These are phyloP conservation scores for Stemphylium lycopersici DNA, from an alignment of 2,329 filamentous ascomycete species.

Conservation along the genomic window DNA sequence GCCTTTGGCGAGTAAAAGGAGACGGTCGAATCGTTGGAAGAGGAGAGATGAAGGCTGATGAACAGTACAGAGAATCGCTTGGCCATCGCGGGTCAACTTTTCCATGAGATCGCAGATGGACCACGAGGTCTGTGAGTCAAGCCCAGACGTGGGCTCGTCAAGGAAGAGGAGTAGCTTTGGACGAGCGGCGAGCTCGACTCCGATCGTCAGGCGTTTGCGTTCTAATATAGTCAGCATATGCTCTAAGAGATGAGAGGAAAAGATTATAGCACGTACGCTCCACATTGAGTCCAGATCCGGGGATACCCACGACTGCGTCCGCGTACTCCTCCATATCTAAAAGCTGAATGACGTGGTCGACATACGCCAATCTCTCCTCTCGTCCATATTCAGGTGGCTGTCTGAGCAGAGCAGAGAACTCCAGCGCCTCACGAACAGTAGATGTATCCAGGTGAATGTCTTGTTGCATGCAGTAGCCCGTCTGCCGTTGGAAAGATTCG, in stretches of 20 bases:
- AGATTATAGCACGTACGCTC: constrained; percentile 50
- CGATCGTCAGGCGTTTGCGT: constrained; percentile 66
- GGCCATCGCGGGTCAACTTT: constrained; percentile 80
- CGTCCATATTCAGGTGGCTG: constrained; percentile 23
- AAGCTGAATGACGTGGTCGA: constrained; percentile 84
- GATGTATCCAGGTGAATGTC: constrained; percentile 64
- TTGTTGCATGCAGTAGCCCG: constrained; percentile 60
- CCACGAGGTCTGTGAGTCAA: constrained; percentile 83
- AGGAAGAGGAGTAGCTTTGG: constrained; percentile 52
- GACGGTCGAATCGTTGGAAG: constrained; percentile 83
- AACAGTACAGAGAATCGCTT: constrained; percentile 87
- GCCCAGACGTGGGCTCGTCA: constrained; percentile 80
- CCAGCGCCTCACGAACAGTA: constrained; percentile 73
- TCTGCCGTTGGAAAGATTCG: constrained; percentile 76
- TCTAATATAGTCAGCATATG: constrained; percentile 37
- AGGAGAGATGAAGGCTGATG: constrained; percentile 91
- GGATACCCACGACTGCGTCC: constrained; percentile 24
- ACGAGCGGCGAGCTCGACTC: constrained; percentile 50
- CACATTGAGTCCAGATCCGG: constrained; percentile 31
- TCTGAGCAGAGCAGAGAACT: constrained; percentile 76
- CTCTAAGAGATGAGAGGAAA: background rate
- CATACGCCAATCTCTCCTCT: constrained; percentile 45
- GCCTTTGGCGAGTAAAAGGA: constrained; percentile 75
- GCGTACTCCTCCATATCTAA: constrained; percentile 72
- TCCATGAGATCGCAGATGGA: constrained; percentile 82